Evolutionary conservation across 2,329 filamentous ascomycete genomes (phyloP).

Genomic region (Penicillium sp.): DNA sequence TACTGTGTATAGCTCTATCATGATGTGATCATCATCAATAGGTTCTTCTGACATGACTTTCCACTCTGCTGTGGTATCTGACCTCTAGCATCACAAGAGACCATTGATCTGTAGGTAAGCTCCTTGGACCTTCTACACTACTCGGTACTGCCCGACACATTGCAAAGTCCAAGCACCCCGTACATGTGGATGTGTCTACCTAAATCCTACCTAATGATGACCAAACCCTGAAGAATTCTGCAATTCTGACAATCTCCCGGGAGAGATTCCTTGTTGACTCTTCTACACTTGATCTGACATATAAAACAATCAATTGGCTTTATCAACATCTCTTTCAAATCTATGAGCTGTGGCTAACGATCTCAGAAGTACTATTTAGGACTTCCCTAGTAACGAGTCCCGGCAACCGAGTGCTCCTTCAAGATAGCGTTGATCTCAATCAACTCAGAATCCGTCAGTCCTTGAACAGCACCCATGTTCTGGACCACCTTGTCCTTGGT

Average conservation of each 20-base stretch:
- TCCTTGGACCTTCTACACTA: neutral
- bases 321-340: slow-evolving; percentile 1
- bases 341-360: slow-evolving; percentile 15
- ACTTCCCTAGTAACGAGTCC: slow-evolving; percentile 26
- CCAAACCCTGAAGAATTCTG: slow-evolving; percentile 43
- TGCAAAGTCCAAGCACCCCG: slow-evolving; percentile 8
- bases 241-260: slow-evolving; percentile 45
- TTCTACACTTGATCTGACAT: slow-evolving; percentile 48
- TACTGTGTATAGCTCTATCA: neutral
- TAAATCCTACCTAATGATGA: slow-evolving; percentile 33
- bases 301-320: neutral
- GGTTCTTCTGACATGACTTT: neutral
- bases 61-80: neutral
- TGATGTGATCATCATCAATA: neutral
- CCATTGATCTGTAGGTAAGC: neutral
- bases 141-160: neutral
- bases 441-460: slow-evolving; percentile 39
- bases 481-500: slow-evolving; percentile 37
- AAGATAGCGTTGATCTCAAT: slow-evolving; percentile 52
- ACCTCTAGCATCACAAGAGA: neutral
- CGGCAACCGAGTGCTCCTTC: slow-evolving; percentile 43
- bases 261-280: slow-evolving; percentile 46
- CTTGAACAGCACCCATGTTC: slow-evolving; percentile 31
- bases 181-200: neutral
- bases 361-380: neutral